Evolutionary conservation across 2,329 filamentous ascomycete genomes (phyloP), one percentile per base, ranked within the genome.

Genomic region (Talaromyces islandicus): DNA sequence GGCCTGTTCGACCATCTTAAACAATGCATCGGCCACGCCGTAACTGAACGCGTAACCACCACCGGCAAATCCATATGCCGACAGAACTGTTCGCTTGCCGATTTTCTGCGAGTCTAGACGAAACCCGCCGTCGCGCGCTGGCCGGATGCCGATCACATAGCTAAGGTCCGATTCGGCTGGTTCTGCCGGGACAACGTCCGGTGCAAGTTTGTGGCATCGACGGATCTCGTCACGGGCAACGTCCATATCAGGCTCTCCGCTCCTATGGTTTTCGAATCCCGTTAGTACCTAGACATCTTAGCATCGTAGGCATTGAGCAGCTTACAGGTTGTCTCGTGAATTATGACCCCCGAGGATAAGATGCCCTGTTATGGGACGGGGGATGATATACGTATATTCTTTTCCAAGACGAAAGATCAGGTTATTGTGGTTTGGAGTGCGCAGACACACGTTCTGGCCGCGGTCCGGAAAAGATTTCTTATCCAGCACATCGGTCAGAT

Each of bases 371-470:
- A 68, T 50, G 2, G 73, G 71, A 17, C 73, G 70, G 24, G 73
- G 73, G 12, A 75, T 74, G 27, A 75, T 66, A 62, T 75, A 75
- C 24, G 73, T 75, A 54, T 75, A 75, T 60, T 75, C 71, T 41
- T 68, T 64, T 30, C 73, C 73, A 56, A 73, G 73, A 1, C 71
- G 70, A 46, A 75, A 73, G 62, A 73, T 72, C 64, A 75, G 63
- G 0, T 64, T 70, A 11, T 67, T 53, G 58, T 68, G 71, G 27
- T 69, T 61, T 3, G 70, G 63, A 1, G 72, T 75, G 38, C 62
- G 64, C 17, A 69, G 66, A 52, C 74, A 75, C 7, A 75, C 72
- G 61, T 75, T 75, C 60, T 75, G 73, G 10, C 73, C 73, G 24
- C 73, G 63, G 60, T 75, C 72, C 5, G 72, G 68, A 38, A 72